A percentile compares a stretch with the other conserved stretches of the same genome.
phyloP scores from a whole-genome alignment of 495 filamentous ascomycete species.

The Glutinoglossum americanum region DNA sequence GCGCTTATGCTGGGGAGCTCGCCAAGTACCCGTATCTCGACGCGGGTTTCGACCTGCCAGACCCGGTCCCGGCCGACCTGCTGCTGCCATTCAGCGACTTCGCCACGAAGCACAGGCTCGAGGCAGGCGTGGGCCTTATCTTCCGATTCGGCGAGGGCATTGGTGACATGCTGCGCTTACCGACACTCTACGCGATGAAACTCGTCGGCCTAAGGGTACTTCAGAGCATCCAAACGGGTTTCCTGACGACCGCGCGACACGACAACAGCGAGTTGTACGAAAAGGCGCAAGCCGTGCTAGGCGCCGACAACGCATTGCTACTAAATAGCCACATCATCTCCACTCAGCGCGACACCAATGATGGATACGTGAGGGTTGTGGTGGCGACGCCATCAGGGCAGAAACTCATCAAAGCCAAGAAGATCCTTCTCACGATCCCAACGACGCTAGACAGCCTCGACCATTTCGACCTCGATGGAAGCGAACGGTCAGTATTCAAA shows the following conservation, averaged over 20 bases:
- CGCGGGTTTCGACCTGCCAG: slow-evolving; percentile 20
- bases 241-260: slow-evolving; percentile 15
- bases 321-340: too few species aligned
- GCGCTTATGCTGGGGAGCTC: slow-evolving; percentile 14
- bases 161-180: slow-evolving; percentile 19
- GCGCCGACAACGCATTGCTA: too few species aligned
- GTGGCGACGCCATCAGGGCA: slow-evolving; percentile 17
- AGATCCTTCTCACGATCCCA: slow-evolving; percentile 25
- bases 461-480: slow-evolving; percentile 16
- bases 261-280: slow-evolving; percentile 24
- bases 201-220: slow-evolving; percentile 9
- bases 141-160: slow-evolving; percentile 17
- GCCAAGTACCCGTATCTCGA: slow-evolving; percentile 21
- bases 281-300: too few species aligned
- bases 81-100: slow-evolving; percentile 23
- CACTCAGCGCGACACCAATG: slow-evolving; percentile 10
- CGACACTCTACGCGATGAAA: slow-evolving; percentile 16
- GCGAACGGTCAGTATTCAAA: slow-evolving; percentile 20
- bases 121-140: slow-evolving; percentile 12
- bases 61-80: slow-evolving; percentile 22
- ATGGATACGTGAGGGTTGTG: slow-evolving; percentile 12
- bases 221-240: slow-evolving; percentile 7
- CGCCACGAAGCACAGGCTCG: slow-evolving; percentile 19
- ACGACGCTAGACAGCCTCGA: slow-evolving; percentile 17
- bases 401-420: slow-evolving; percentile 21